Conservation (phyloP, 2,329 filamentous ascomycete species). For the Arthrobotrys sinensis region DNA sequence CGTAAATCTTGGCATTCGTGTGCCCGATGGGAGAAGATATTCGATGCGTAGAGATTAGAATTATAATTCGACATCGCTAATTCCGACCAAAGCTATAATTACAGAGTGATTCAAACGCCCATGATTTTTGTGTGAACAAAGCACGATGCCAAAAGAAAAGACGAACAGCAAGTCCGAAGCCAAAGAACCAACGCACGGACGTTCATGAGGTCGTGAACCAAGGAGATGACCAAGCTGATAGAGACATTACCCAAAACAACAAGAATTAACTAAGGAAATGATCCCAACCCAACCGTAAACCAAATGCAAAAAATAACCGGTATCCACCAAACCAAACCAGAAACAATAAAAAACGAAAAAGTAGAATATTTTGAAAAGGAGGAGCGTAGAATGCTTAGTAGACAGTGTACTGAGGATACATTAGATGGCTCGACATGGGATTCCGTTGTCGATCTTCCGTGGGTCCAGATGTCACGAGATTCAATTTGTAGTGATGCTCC, state of each 20-base stretch:
- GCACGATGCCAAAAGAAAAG: conserved; percentile 15
- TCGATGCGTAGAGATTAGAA: conserved; percentile 58
- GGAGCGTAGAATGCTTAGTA: conserved; percentile 35
- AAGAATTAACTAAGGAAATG: conserved; percentile 42
- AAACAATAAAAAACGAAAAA: conserved; percentile 18
- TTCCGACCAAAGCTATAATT: conserved; percentile 59
- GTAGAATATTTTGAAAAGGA: conserved; percentile 29
- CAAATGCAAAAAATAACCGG: conserved; percentile 54
- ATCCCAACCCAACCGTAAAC: conserved; percentile 57
- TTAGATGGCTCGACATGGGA: conserved; percentile 42
- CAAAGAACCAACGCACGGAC: conserved; percentile 58
- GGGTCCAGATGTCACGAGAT: conserved; percentile 48
- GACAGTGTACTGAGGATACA: conserved; percentile 53
- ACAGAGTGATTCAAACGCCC: conserved; percentile 57
- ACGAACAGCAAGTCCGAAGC: conserved; percentile 53
- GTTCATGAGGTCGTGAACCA: conserved; percentile 59
- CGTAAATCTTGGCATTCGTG: conserved; percentile 11
- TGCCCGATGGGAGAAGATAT: conserved; percentile 19
- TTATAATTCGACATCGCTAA: conserved; percentile 60
- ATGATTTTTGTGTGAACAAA: conserved; percentile 50
- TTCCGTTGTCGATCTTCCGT: conserved; percentile 40
- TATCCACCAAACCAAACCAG: conserved; percentile 45
- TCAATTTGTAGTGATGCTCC: conserved; percentile 58
- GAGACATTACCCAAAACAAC: conserved; percentile 57
- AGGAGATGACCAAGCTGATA: conserved; percentile 54